Evolutionary conservation across 371 early-diverging fungal genomes (phyloP).

Genomic region (Apophysomyces elegans): DNA sequence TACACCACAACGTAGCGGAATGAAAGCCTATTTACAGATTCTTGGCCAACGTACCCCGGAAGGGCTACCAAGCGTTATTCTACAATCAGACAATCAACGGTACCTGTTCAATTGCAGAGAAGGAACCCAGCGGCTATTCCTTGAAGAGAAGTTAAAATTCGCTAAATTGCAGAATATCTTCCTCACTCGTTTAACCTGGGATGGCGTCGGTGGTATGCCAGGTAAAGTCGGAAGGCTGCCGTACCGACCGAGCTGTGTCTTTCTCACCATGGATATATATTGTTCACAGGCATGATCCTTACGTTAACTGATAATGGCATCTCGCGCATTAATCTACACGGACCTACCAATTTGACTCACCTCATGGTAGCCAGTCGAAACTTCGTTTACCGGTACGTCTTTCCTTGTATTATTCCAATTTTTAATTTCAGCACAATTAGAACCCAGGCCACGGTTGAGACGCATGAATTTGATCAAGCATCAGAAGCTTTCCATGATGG

Average conservation of each 20-base stretch:
- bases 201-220: constrained; percentile 87
- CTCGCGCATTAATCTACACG: constrained; percentile 62
- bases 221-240: constrained; percentile 45
- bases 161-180: constrained; percentile 77
- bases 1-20: constrained; percentile 40
- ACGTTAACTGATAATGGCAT: constrained; percentile 84
- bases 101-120: constrained; percentile 97
- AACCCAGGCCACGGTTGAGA: constrained; percentile 46
- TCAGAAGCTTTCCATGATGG: constrained; percentile 58
- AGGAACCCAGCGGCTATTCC: constrained; percentile 86
- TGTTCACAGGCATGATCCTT: constrained; percentile 77
- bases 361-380: constrained; percentile 80
- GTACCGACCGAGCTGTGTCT: background rate
- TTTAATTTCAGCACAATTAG: constrained; percentile 23
- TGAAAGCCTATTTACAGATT: constrained; percentile 83
- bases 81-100: constrained; percentile 80
- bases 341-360: constrained; percentile 82
- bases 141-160: constrained; percentile 75
- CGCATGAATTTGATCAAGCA: constrained; percentile 47
- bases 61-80: constrained; percentile 75
- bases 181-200: constrained; percentile 82
- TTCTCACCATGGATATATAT: background rate
- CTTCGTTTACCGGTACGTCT: constrained; percentile 70
- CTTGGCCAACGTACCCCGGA: constrained; percentile 74
- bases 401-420: background rate